phyloP scores from a whole-genome alignment of 1,284 basidiomycete genomes.

The Irpex rosettiformis region DNA sequence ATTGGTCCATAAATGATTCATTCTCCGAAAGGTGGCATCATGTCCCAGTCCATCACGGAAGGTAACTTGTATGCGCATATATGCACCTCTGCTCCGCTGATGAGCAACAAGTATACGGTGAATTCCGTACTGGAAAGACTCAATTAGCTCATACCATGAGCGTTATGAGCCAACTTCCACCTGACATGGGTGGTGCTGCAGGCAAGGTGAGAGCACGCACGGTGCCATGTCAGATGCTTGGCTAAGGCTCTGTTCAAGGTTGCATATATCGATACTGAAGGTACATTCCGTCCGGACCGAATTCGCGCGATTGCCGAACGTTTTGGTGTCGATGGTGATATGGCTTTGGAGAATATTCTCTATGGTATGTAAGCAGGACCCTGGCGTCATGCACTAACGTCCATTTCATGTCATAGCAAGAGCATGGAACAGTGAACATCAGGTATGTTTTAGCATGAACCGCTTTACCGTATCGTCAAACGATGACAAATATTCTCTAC shows the following conservation, averaged over 20 bases:
- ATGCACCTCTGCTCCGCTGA: background rate
- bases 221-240: background rate
- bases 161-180: constrained; percentile 83
- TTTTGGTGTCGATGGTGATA: constrained; percentile 84
- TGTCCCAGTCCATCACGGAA: constrained; percentile 91
- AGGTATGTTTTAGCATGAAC: constrained; percentile 38
- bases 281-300: constrained; percentile 91
- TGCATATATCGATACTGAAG: constrained; percentile 93
- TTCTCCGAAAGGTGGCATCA: constrained; percentile 64
- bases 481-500: background rate
- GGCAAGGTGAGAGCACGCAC: constrained; percentile 60
- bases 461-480: background rate
- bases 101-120: constrained; percentile 62
- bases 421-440: constrained; percentile 86
- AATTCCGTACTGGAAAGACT: constrained; percentile 86
- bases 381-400: background rate
- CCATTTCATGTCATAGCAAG: constrained; percentile 47
- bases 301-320: constrained; percentile 87
- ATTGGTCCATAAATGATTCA: background rate
- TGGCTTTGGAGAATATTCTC: constrained; percentile 85
- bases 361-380: constrained; percentile 50
- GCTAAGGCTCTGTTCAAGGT: constrained; percentile 49
- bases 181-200: constrained; percentile 85
- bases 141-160: constrained; percentile 93
- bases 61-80: constrained; percentile 37